Evolutionary conservation across 352 stramenopile genomes (phyloP), one percentile per base, ranked within the genome.

Genomic region (Sclerospora graminicola): DNA sequence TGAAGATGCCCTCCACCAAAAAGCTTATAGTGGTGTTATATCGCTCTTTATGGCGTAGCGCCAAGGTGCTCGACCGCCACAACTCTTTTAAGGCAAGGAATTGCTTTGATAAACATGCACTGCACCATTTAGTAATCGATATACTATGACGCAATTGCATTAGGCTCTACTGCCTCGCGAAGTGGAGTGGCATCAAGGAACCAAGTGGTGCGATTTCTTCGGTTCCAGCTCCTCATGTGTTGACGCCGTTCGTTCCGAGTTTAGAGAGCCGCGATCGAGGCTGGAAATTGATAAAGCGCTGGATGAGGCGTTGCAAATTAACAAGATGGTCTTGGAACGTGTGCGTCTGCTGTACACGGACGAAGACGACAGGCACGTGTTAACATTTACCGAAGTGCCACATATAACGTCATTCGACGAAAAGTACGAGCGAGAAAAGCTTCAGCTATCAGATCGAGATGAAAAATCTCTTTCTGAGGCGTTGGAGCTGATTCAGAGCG

Each of bases 161-260:
- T 32, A 82, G 69, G 74, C 74, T 34, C 45, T 86, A 20, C 58
- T 89, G 11, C 73, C 77, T 7, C 71, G 67, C 11, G 65, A 81
- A 33, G 50, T 89, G 2, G 57, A 72, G 42, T 86, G 73, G 73
- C 60, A 56, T 2, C 45, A 47, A 7, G 66, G 69, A 14, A 27
- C 45, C n/a, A 63, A 63, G 30, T 70, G 66, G 41, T 70, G 65
- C 44, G 77, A 89, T 44, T 86, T 89, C 45, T 89, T 69, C 51
- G 46, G 45, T 8, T 66, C 51, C 11, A 40, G 69, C n/a, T 53
- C 50, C 14, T 89, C 76, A 6, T 86, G 76, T 20, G 57, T 67
- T 0, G 57, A 64, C 16, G 64, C 68, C 4, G 53, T 89, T 13
- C 77, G 69, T 13, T 18, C 37, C 20, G 66, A 79, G 28, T 89